Evolutionary conservation across 2,329 filamentous ascomycete species (phyloP), one percentile per base, ranked within the genome.

Genomic region (Colletotrichum cordylinicola): DNA sequence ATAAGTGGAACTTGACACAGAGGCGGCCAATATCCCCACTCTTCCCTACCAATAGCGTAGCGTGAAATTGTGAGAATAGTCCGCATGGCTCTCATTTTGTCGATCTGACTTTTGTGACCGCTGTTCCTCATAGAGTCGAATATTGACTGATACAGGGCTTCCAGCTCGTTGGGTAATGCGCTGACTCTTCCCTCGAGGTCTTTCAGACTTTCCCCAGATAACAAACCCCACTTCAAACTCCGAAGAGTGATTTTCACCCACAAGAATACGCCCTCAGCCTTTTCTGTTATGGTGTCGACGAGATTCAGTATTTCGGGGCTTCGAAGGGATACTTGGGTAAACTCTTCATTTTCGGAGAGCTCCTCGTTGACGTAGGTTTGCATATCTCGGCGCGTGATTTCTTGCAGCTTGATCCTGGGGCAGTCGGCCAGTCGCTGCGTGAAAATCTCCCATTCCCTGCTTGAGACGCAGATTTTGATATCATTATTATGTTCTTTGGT

Each of bases 391-490:
- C 8, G 9, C 4, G 58, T 70, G 7, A 70, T 55, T 4, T 70
- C 16, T 15, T 65, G 68, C 1, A 65, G 39, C 15, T 24, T 62
- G 5, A 70, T 56, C 5, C 21, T n/a, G 3, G 68, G 60, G 18
- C 10, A 55, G 16, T 21, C 12, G 4, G 24, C 31, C 0, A 70
- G 33, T 5, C 60, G 29, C 31, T 39, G 39, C 8, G 58, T 27
- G 7, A 70, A 70, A 1, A 70, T n/a, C 10, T 70, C 68, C 68
- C 68, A 65, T 56, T 70, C 58, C 4, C 68, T 61, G 13, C 60
- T 64, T 8, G 68, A 55, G 10, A 70, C 39, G 2, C 68, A 70
- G 18, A 70, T 2, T 10, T 70, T 65, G 1, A 65, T 12, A 33
- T 55, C 15, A 1, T 8, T 8, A 1, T 7, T 2, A 6, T 21